Conservation (phyloP, 306 rosid species). For the Pachyrhizus erosus region DNA sequence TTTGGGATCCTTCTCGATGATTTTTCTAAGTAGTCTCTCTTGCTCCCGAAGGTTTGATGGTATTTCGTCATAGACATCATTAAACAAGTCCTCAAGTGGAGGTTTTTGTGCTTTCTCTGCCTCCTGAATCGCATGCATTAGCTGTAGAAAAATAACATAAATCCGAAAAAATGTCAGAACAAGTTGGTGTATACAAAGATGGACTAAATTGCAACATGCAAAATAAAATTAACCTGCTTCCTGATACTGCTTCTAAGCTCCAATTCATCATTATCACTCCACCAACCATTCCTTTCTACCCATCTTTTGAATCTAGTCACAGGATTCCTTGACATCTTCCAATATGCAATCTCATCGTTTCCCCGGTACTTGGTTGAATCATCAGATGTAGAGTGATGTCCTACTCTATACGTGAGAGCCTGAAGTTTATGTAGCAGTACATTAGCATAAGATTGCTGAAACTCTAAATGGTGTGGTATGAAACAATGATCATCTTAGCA, state of each 20-base stretch:
- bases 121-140: conserved; percentile 60
- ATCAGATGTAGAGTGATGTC: conserved; percentile 86
- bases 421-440: conserved; percentile 39
- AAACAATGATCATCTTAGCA: conserved; percentile 18
- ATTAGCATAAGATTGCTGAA: conserved; percentile 27
- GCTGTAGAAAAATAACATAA: conserved; percentile 45
- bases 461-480: not conserved
- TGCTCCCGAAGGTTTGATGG: conserved; percentile 74
- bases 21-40: conserved; percentile 56
- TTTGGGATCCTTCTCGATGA: conserved; percentile 50
- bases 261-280: conserved; percentile 57
- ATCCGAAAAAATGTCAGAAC: conserved; percentile 25
- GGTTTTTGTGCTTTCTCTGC: conserved; percentile 78
- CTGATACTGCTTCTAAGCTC: conserved; percentile 60
- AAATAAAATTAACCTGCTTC: conserved; percentile 55
- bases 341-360: conserved; percentile 63
- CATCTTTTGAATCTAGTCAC: conserved; percentile 70
- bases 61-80: conserved; percentile 62
- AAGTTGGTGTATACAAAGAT: not conserved
- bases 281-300: conserved; percentile 67
- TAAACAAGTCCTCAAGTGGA: conserved; percentile 61
- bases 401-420: conserved; percentile 81
- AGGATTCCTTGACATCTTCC: conserved; percentile 69
- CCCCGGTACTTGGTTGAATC: conserved; percentile 77
- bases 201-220: not conserved